Evolutionary conservation across 2,329 filamentous ascomycete species (phyloP), one percentile per base, ranked within the genome.

Genomic region (Diplodia seriata): DNA sequence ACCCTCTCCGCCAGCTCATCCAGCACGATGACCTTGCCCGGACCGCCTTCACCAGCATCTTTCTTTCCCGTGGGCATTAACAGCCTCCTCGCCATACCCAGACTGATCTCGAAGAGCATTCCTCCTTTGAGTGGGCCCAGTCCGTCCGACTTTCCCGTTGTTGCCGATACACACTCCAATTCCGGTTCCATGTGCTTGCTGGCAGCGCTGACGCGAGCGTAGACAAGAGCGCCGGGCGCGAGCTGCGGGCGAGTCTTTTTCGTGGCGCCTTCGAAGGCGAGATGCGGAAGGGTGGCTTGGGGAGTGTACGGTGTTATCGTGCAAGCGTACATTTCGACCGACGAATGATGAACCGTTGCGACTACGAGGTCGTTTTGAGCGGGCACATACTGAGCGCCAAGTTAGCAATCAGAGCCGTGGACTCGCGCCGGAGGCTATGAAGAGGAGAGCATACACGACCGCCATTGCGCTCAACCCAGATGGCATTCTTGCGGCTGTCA

Each of bases 201-300:
- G 20, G 91, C 90, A 50, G 90, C 87, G 33, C 87, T 84, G 53
- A 99, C 88, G 70, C 94, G 91, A 47, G 94, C 94, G 81, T 98
- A 98, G 43, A 98, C 92, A 33, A 97, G 82, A 64, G 92, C 89
- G 47, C 93, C 93, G 15, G 87, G 76, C 33, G 85, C 83, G 53
- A 98, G 86, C 71, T 92, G 85, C 0, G 95, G 95, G 1, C 94
- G 86, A 2, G 92, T 97, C 82, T 98, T 98, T 79, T 94, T 95
- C 54, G 91, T 93, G 20, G 93, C 95, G 70, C 89, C 89, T 80
- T 98, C 94, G 78, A 99, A 99, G n/a, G 93, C 88, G 23, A 98
- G 85, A 72, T 97, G 91, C 0, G 92, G 93, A 0, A 98, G 88
- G 20, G 91, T 83, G 0, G 91, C 93, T 69, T 81, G 80, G 0